These are phyloP conservation scores for Oryza australiensis DNA, from an alignment of 176 grass and related monocot genomes.

Conservation along the genomic window DNA sequence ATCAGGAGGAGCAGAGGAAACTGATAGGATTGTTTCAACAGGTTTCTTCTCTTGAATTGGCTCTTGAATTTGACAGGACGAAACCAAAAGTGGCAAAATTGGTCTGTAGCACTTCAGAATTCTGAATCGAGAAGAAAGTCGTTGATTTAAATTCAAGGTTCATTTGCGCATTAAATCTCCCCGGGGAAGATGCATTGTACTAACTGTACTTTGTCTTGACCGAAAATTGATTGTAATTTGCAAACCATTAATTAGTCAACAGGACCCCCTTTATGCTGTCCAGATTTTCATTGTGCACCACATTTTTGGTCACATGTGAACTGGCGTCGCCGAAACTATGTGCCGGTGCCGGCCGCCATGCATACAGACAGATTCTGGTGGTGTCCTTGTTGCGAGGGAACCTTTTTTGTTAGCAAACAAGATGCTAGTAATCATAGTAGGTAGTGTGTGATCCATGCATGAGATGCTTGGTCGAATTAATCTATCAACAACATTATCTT, in stretches of 20 bases:
- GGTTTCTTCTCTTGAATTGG: background rate
- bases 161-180: background rate
- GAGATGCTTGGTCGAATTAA: background rate
- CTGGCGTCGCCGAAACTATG: background rate
- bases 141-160: background rate
- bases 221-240: background rate
- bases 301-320: conserved; percentile 29
- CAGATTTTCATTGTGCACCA: background rate
- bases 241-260: background rate
- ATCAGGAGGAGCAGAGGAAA: background rate
- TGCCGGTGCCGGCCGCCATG: background rate
- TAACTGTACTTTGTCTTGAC: background rate
- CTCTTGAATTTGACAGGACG: background rate
- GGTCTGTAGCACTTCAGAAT: background rate
- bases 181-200: background rate
- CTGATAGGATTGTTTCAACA: background rate
- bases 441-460: background rate
- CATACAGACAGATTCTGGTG: background rate
- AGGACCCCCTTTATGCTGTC: background rate
- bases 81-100: background rate
- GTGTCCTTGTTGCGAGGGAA: background rate
- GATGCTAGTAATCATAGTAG: background rate
- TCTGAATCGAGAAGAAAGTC: background rate
- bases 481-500: background rate
- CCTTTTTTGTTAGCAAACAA: background rate